phyloP scores from a whole-genome alignment of 768 basidiomycete genomes.

The Ramaria sp. region DNA sequence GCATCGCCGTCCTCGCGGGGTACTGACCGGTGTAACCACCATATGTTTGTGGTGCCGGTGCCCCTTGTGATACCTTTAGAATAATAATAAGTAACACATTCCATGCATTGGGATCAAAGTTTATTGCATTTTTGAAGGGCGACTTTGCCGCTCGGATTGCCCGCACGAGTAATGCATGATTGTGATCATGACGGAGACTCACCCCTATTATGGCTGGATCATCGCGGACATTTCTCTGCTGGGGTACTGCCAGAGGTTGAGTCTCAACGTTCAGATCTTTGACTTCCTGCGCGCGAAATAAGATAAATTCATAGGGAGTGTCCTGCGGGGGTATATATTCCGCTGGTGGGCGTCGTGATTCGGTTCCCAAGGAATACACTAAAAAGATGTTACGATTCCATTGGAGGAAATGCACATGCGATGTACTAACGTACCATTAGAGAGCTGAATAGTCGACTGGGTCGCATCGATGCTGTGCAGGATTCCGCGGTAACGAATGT shows the following conservation, averaged over 20 bases:
- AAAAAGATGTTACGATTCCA: neutral
- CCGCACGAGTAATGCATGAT: neutral
- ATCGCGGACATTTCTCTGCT: conserved; percentile 56
- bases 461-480: conserved; percentile 78
- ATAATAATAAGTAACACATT: conserved; percentile 2
- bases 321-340: conserved; percentile 79
- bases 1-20: conserved; percentile 14
- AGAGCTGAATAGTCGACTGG: conserved; percentile 79
- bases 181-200: conserved; percentile 21
- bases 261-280: conserved; percentile 85
- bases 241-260: conserved; percentile 27
- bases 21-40: conserved; percentile 22
- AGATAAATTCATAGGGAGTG: conserved; percentile 82
- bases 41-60: conserved; percentile 26
- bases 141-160: too few species aligned
- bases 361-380: conserved; percentile 86
- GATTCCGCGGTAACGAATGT: conserved; percentile 84
- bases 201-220: conserved; percentile 81
- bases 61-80: conserved; percentile 32
- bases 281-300: conserved; percentile 84
- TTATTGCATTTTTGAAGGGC: neutral
- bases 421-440: conserved; percentile 55
- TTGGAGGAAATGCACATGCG: neutral
- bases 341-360: conserved; percentile 60
- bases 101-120: neutral